Percentiles rank a stretch among this genome's conserved stretches.
phyloP scores from a whole-genome alignment of 108 stramenopile genomes.

The Skeletonema menzelii region DNA sequence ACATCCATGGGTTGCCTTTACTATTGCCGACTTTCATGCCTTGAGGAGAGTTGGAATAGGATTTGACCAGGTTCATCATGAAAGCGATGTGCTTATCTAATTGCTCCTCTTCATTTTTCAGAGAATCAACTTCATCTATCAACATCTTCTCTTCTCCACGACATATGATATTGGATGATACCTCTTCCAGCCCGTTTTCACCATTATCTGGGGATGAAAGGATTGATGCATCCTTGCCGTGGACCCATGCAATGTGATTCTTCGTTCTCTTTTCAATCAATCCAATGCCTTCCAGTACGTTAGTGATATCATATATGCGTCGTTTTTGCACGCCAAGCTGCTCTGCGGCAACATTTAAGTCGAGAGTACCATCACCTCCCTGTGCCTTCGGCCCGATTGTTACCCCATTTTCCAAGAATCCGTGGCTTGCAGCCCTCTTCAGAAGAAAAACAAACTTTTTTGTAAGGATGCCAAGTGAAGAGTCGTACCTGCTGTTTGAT shows the following conservation, averaged over 20 bases:
- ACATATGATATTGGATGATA: not conserved
- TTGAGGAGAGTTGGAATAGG: conserved; percentile 19
- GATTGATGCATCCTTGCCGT: conserved; percentile 11
- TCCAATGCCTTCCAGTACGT: conserved; percentile 93
- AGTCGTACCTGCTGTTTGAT: conserved; percentile 65
- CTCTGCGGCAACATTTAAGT: conserved; percentile 87
- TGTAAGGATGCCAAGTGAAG: conserved; percentile 88
- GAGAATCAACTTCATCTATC: conserved; percentile 17
- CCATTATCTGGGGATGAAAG: not conserved
- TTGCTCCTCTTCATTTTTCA: conserved; percentile 30
- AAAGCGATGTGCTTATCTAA: conserved; percentile 43
- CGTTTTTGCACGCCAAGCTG: conserved; percentile 90
- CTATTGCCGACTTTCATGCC: not conserved
- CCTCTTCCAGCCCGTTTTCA: conserved; percentile 8
- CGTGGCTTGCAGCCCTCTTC: conserved; percentile 42
- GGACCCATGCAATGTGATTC: conserved; percentile 89
- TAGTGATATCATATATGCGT: conserved; percentile 95
- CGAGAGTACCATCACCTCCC: conserved; percentile 56
- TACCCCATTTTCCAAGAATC: conserved; percentile 43
- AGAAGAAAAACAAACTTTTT: conserved; percentile 89
- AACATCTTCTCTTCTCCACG: conserved; percentile 22
- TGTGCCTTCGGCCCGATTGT: conserved; percentile 18
- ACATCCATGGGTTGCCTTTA: conserved; percentile 48
- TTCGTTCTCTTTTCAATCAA: conserved; percentile 86
- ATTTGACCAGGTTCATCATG: conserved; percentile 36